A percentile compares a stretch with the other conserved stretches of the same genome.
Conservation (phyloP, 1,284 basidiomycete genomes). For the Thelephora terrestris region DNA sequence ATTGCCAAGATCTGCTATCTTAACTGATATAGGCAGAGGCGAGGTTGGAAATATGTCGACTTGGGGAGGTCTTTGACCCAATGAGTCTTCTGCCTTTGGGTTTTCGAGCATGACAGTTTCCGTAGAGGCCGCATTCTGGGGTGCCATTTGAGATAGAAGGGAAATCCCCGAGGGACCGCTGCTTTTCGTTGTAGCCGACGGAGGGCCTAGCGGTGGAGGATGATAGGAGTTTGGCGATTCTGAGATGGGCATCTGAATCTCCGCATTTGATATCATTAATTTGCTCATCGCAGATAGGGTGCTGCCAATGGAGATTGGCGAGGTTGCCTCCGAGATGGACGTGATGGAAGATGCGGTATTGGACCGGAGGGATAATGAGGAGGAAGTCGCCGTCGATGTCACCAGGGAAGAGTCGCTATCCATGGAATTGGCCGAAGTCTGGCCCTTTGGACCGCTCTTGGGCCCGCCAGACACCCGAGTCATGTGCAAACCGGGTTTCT, state of each 20-base stretch:
- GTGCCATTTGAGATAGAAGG: slow-evolving; percentile 60
- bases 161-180: slow-evolving; percentile 33
- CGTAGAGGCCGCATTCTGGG: slow-evolving; percentile 22
- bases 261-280: neutral
- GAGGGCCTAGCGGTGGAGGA: neutral
- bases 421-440: neutral
- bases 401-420: neutral
- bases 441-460: neutral
- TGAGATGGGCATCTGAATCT: neutral
- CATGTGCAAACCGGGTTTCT: slow-evolving; percentile 25
- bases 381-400: slow-evolving; percentile 37
- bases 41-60: slow-evolving; percentile 10
- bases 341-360: slow-evolving; percentile 20
- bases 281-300: slow-evolving; percentile 9
- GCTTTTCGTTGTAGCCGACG: neutral
- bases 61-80: slow-evolving; percentile 1
- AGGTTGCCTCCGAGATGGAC: slow-evolving; percentile 22
- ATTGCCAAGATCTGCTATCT: slow-evolving; percentile 88
- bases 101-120: slow-evolving; percentile 10
- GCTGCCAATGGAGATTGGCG: slow-evolving; percentile 41
- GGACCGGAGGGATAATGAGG: slow-evolving; percentile 40
- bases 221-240: neutral
- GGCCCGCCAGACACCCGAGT: slow-evolving; percentile 17
- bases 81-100: slow-evolving; percentile 2
- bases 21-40: slow-evolving; percentile 60